Evolutionary conservation across 768 basidiomycete genomes (phyloP).

Genomic region (Lactarius deliciosus): DNA sequence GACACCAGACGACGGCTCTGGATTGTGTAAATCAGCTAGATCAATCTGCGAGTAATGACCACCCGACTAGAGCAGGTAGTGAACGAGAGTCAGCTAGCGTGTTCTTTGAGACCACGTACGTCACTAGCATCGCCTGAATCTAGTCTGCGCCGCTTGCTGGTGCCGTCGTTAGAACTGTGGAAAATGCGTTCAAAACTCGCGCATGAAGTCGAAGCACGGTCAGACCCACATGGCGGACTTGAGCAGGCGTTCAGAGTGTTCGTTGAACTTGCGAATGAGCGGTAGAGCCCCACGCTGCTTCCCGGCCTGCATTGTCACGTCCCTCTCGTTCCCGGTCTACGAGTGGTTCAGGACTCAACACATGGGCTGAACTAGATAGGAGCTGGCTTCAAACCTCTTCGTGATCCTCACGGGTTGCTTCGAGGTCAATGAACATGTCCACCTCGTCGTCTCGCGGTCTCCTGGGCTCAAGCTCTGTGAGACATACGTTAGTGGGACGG

Average conservation of each 20-base stretch:
- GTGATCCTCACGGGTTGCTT: slow-evolving; percentile 89
- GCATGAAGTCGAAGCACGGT: slow-evolving; percentile 15
- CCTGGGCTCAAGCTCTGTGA: slow-evolving; percentile 73
- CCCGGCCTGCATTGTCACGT: slow-evolving; percentile 95
- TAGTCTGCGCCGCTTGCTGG: slow-evolving; percentile 60
- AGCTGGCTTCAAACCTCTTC: slow-evolving; percentile 56
- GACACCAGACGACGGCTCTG: slow-evolving; percentile 64
- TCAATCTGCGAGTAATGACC: slow-evolving; percentile 62
- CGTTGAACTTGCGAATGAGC: slow-evolving; percentile 94
- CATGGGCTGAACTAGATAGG: slow-evolving; percentile 7
- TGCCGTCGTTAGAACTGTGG: slow-evolving; percentile 47
- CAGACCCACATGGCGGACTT: slow-evolving; percentile 69
- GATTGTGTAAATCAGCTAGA: slow-evolving; percentile 79
- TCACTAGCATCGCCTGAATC: slow-evolving; percentile 42
- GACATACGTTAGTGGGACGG: slow-evolving; percentile 3
- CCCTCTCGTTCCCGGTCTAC: slow-evolving; percentile 86
- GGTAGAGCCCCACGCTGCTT: slow-evolving; percentile 85
- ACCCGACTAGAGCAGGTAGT: slow-evolving; percentile 29
- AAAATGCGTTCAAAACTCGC: slow-evolving; percentile 9
- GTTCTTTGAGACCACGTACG: slow-evolving; percentile 37
- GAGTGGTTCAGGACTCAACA: slow-evolving; percentile 7
- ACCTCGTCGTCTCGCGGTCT: slow-evolving; percentile 62
- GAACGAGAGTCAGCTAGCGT: neutral
- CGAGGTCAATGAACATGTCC: slow-evolving; percentile 80
- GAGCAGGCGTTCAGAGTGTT: slow-evolving; percentile 89